A percentile compares a stretch with the other conserved stretches of the same genome.
phyloP scores from a whole-genome alignment of 2,329 filamentous ascomycete species.

The Metarhizium humberi region DNA sequence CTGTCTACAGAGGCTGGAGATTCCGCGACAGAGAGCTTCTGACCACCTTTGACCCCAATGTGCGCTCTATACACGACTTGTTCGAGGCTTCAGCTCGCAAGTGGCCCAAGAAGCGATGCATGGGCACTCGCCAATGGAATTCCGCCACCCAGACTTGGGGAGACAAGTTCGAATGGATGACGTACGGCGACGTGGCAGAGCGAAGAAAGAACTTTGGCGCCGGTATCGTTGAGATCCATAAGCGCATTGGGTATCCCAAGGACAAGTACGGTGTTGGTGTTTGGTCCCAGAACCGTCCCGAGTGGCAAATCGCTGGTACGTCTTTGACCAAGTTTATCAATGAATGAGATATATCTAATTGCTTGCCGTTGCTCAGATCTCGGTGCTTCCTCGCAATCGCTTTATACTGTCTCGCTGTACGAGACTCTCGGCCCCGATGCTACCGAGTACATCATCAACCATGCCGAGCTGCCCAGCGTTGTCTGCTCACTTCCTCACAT shows the following conservation, averaged over 20 bases:
- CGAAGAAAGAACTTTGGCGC: conserved; percentile 78
- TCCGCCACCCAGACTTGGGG: conserved; percentile 60
- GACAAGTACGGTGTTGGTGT: conserved; percentile 68
- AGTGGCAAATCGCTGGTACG: conserved; percentile 75
- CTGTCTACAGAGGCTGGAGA: conserved; percentile 77
- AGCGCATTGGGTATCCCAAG: conserved; percentile 52
- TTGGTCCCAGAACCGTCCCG: conserved; percentile 77
- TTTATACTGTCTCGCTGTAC: conserved; percentile 90
- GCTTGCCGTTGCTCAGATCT: conserved; percentile 51
- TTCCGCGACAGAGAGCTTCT: conserved; percentile 63
- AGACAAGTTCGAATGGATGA: conserved; percentile 73
- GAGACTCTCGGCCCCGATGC: conserved; percentile 88
- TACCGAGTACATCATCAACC: conserved; percentile 93
- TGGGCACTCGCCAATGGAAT: conserved; percentile 78
- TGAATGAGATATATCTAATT: not conserved
- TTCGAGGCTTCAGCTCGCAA: conserved; percentile 62
- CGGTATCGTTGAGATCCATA: conserved; percentile 75
- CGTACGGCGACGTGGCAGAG: conserved; percentile 69
- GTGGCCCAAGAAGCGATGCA: conserved; percentile 58
- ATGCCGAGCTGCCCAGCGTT: conserved; percentile 67
- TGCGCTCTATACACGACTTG: conserved; percentile 67
- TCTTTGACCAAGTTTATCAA: not conserved
- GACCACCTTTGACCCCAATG: conserved; percentile 59
- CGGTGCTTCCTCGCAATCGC: conserved; percentile 74
- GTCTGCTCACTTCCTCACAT: conserved; percentile 75